Evolutionary conservation across 257 asterid genomes (phyloP), one percentile per base, ranked within the genome.

Genomic region (Sherardia arvensis): DNA sequence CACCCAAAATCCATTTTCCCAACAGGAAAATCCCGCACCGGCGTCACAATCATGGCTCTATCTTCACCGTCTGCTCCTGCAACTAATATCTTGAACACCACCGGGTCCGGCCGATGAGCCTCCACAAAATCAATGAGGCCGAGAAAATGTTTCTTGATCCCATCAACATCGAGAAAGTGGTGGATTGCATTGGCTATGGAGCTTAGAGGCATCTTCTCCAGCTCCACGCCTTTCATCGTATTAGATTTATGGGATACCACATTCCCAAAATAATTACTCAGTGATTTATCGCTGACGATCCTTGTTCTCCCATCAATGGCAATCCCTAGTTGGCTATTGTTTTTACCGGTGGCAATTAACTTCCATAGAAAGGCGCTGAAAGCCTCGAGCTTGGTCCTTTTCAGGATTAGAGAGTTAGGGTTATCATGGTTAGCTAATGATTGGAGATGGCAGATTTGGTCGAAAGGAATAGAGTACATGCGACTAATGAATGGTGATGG

Each of bases 311-410:
- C 96, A 30, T 88, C 90, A 1, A 88, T 93, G 1, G 82, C 90
- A 7, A 88, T 53, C 12, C 93, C 95, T 15, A 88, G 62, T 70
- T 63, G 62, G 58, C 83, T 80, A 22, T 1, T 15, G 1, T 54
- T 65, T 0, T 69, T 66, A 9, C 53, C 74, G 3, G 75, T 33
- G 8, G 78, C 85, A 0, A 89, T 47, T 20, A 40, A 63, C 67
- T 83, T 86, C 96, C 96, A 89, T 9, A 89, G 77, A 69, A 77
- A 89, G 17, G 90, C 88, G 61, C 80, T 72, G 69, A 88, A 86
- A 0, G 90, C 79, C 66, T 79, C 90, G 10, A 88, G 62, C 68
- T 89, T 89, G 1, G 73, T 79, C 64, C 79, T 74, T 15, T 71
- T 71, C 1, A 17, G 10, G 2, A 9, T 43, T n/a, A 14, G 15